Base-by-base conservation (phyloP, 768 basidiomycete species). In the Coprinellus micaceus region DNA sequence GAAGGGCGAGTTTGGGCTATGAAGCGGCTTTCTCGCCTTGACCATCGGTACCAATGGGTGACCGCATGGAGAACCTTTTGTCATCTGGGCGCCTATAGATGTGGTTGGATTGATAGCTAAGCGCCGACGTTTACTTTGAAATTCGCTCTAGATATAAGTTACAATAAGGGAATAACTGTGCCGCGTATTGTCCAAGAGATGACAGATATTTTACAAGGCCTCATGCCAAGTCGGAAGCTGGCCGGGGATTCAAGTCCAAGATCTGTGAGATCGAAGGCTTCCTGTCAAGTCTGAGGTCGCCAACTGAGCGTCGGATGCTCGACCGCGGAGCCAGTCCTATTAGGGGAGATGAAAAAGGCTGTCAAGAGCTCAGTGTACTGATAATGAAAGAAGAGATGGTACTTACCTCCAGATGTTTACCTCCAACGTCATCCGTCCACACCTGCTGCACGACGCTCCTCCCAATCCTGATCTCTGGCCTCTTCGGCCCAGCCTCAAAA, bases 401-500 rank as follows among this genome's bases (percentile, higher is more conserved):
- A 17, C 17, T 17, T 9, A 17, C 36, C 36, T 9, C 56, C 5
- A 64, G 22, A 54, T 59, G 58, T 45, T 58, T 52, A 36, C 64
- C 53, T 7, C 61, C 62, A 24, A 64, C 57, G 21, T 63, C 61
- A 43, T 67, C 66, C 37, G 61, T 58, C 63, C 63, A 67, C 21
- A 66, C 62, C 54, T 67, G 64, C 47, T 64, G 60, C 10, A 67
- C 64, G 2, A 67, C 64, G 7, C 60, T 64, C 22, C 63, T 62
- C 10, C 66, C 66, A 37, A 67, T 67, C 43, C 59, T 56, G 30
- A 67, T 67, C 43, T 62, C 63, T 19, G 49, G 25, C 28, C 15
- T 48, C 4, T 21, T 45, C 44, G 44, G 22, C 44, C 47, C 28
- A 5, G 25, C 29, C 9, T 48, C 47, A n/a, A 51, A 51, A 12